Evolutionary conservation across 1,284 basidiomycete species (phyloP).

Genomic region (Flammula alnicola): DNA sequence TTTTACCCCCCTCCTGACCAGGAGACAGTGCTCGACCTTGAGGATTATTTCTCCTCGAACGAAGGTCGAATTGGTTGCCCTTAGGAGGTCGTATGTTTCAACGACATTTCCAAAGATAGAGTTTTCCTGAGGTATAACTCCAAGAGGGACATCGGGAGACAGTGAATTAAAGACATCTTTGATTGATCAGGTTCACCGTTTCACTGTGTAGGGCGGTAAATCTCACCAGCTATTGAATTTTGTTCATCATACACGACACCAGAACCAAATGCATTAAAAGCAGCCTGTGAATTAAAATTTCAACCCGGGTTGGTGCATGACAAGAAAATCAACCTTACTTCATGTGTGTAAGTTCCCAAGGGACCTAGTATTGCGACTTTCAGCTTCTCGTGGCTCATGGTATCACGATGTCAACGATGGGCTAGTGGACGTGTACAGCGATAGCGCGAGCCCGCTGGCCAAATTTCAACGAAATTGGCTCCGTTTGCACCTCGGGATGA

Average conservation of each 20-base stretch:
- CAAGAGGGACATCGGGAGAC: conserved; percentile 39
- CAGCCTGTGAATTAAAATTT: conserved; percentile 51
- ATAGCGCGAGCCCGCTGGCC: background rate
- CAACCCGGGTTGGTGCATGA: background rate
- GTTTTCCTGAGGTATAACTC: conserved; percentile 78
- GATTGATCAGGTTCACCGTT: conserved; percentile 7
- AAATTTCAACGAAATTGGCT: no score
- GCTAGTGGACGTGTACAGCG: background rate
- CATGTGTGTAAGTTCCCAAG: conserved; percentile 77
- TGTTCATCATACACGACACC: conserved; percentile 55
- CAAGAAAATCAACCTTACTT: conserved; percentile 48
- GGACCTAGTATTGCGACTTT: conserved; percentile 69
- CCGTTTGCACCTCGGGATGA: no score
- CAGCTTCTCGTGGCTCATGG: conserved; percentile 20
- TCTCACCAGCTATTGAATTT: conserved; percentile 58
- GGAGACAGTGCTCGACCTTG: conserved; percentile 69
- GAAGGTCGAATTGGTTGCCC: conserved; percentile 49
- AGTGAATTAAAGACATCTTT: conserved; percentile 63
- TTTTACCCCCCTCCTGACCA: conserved; percentile 59
- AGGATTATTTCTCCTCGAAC: conserved; percentile 63
- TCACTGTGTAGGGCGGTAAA: conserved; percentile 12
- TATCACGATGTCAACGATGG: background rate
- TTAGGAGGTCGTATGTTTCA: conserved; percentile 72
- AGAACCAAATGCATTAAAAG: conserved; percentile 57
- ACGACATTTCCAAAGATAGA: conserved; percentile 73